These are phyloP conservation scores for Liriodendron chinense DNA, from an alignment of 164 flowering plant genomes.

Conservation along the genomic window DNA sequence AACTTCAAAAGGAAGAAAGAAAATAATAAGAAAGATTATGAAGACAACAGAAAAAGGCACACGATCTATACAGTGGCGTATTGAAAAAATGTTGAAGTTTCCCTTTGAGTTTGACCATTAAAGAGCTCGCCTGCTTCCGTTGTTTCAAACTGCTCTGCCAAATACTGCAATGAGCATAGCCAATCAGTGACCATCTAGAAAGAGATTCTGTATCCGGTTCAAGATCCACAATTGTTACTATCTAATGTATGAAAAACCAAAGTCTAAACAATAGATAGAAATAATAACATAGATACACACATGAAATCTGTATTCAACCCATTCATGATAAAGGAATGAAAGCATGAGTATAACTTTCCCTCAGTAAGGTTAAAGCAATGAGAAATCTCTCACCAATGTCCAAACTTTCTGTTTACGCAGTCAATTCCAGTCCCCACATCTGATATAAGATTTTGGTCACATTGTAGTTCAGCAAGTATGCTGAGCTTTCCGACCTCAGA, in stretches of 20 bases:
- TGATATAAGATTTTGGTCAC: conserved; percentile 44
- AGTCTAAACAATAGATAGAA: neutral
- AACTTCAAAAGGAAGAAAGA: neutral
- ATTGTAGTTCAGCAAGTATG: conserved; percentile 44
- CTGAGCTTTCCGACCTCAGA: conserved; percentile 42
- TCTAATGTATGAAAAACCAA: neutral
- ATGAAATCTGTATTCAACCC: neutral
- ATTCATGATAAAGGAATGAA: neutral
- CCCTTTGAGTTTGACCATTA: conserved; percentile 18
- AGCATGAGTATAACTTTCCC: neutral
- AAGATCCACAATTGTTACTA: neutral
- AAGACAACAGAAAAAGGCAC: neutral
- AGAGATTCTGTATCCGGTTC: neutral
- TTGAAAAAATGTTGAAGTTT: conserved; percentile 30
- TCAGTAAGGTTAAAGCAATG: neutral
- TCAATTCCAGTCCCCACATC: conserved; percentile 25
- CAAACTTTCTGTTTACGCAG: conserved; percentile 57
- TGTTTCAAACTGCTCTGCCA: conserved; percentile 39
- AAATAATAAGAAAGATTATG: neutral
- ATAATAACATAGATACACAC: neutral
- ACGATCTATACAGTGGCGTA: conserved; percentile 32
- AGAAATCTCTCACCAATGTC: conserved; percentile 47
- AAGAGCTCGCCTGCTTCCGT: conserved; percentile 30
- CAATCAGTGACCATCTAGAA: neutral
- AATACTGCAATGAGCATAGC: conserved; percentile 33